phyloP scores from a whole-genome alignment of 257 asterid species.

The Solanum commersonii region DNA sequence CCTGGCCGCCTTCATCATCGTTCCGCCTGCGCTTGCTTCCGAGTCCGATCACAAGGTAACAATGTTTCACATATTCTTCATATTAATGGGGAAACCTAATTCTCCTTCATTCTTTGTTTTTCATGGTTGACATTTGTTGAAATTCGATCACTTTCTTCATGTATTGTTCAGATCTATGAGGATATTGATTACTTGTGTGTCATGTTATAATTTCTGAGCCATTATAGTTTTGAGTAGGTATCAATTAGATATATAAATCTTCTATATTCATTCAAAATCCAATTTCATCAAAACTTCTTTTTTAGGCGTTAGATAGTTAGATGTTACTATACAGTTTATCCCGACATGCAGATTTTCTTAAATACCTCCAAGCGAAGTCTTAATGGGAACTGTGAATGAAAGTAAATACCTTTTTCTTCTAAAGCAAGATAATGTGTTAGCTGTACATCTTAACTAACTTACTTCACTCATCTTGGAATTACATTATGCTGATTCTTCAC shows the following conservation, averaged over 20 bases:
- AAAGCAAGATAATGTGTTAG: not conserved
- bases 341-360: not conserved
- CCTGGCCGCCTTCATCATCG: not conserved
- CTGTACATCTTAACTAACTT: not conserved
- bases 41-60: conserved; percentile 19
- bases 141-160: not conserved
- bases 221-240: not conserved
- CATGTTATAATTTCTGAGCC: not conserved
- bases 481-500: not conserved
- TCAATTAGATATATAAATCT: not conserved
- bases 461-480: not conserved
- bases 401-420: not conserved
- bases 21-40: conserved; percentile 11
- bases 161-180: not conserved
- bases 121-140: not conserved
- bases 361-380: not conserved
- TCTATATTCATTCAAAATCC: not conserved
- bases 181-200: not conserved
- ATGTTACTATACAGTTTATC: not conserved
- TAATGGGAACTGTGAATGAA: not conserved
- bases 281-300: not conserved
- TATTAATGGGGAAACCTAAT: not conserved
- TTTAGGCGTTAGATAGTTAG: not conserved
- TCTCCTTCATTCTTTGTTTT: not conserved
- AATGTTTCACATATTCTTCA: not conserved